Evolutionary conservation across 2,329 filamentous ascomycete genomes (phyloP).

Genomic region (Venturia carpophila): DNA sequence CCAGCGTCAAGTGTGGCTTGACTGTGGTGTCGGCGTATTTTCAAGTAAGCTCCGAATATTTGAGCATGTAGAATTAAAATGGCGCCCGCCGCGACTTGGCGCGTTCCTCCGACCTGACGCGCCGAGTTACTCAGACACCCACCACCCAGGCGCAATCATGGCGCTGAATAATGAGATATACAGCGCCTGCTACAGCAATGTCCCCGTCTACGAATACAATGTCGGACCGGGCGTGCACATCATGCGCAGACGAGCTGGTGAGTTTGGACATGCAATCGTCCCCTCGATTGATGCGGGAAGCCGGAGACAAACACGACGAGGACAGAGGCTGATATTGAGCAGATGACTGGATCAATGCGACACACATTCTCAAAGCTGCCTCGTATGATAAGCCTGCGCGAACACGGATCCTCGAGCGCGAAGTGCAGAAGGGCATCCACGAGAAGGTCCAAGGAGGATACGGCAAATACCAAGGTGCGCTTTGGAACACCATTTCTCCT

Average conservation of each 20-base stretch:
- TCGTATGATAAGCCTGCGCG: slow-evolving; percentile 95
- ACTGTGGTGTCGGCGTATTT: neutral
- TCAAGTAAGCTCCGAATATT: neutral
- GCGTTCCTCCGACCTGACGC: neutral
- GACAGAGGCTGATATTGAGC: neutral
- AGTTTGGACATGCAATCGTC: neutral
- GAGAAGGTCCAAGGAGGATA: slow-evolving; percentile 98
- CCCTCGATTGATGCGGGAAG: slow-evolving; percentile 1
- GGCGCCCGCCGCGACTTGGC: neutral
- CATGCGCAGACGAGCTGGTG: slow-evolving; percentile 71
- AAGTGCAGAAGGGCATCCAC: slow-evolving; percentile 92
- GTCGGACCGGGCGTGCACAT: slow-evolving; percentile 78
- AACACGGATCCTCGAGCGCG: slow-evolving; percentile 88
- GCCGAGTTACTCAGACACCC: neutral
- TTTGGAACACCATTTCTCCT: neutral
- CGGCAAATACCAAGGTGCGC: slow-evolving; percentile 88
- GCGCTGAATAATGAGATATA: slow-evolving; percentile 31
- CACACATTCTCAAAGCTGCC: slow-evolving; percentile 93
- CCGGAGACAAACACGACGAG: neutral
- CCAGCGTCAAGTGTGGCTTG: neutral
- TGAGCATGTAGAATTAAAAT: neutral
- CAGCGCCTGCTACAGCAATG: slow-evolving; percentile 59
- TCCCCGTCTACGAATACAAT: slow-evolving; percentile 91
- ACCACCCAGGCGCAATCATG: slow-evolving; percentile 6
- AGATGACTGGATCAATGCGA: slow-evolving; percentile 99